Conservation (phyloP, 768 basidiomycete genomes). For the Naganishia randhawae region DNA sequence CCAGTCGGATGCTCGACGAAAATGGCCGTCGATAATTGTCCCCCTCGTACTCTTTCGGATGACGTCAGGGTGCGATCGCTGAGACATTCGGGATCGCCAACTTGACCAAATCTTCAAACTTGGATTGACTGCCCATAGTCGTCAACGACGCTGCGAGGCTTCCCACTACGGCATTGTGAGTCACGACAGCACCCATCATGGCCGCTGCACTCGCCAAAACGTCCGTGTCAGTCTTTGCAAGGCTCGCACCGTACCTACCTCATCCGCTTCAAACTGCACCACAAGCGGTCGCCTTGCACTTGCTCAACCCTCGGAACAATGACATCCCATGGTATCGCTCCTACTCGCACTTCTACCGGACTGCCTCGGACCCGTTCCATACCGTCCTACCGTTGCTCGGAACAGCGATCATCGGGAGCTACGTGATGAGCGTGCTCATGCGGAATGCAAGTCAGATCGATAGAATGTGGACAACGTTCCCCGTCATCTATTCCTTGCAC, state of each 20-base stretch:
- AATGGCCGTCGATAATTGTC: too few relatives aligned
- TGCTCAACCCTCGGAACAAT: conserved; percentile 7
- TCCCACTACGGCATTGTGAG: neutral
- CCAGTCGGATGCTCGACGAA: too few relatives aligned
- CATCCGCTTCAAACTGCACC: conserved; percentile 23
- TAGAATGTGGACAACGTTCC: conserved; percentile 68
- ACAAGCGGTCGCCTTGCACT: conserved; percentile 13
- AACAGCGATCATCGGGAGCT: conserved; percentile 23
- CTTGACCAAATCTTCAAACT: neutral
- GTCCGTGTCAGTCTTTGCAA: neutral
- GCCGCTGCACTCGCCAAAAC: conserved; percentile 4
- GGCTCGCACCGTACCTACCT: conserved; percentile 14
- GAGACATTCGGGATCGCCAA: neutral
- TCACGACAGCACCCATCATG: neutral
- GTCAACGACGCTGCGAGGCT: neutral
- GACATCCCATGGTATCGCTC: conserved; percentile 15
- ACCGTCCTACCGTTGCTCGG: conserved; percentile 26
- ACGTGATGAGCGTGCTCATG: conserved; percentile 39
- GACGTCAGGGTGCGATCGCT: neutral
- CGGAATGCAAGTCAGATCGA: conserved; percentile 55
- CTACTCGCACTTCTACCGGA: conserved; percentile 29
- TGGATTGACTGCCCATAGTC: too few relatives aligned
- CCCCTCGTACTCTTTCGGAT: too few relatives aligned
- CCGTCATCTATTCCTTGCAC: conserved; percentile 75
- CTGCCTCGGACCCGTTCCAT: conserved; percentile 20